Evolutionary conservation across 1,139 yeast species (phyloP).

Genomic region (Lodderomyces jiufengensis): DNA sequence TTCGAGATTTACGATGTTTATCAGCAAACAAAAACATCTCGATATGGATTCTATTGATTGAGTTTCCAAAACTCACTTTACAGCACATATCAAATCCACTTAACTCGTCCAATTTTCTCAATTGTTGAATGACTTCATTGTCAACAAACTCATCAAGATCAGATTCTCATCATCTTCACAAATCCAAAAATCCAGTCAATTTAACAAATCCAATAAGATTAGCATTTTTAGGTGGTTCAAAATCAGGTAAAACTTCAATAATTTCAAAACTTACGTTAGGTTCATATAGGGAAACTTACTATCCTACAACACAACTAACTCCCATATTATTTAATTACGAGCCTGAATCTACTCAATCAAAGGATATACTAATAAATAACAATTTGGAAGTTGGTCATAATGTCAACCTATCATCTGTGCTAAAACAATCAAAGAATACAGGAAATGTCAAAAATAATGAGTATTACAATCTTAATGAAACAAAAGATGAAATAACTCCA

Average conservation of each 20-base stretch:
- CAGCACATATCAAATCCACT: no score
- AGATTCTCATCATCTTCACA: conserved; percentile 4
- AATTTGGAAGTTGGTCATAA: no score
- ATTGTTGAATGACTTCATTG: background rate
- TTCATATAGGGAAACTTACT: conserved; percentile 53
- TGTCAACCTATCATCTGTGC: background rate
- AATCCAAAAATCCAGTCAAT: conserved; percentile 19
- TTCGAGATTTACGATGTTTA: no score
- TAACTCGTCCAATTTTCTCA: no score
- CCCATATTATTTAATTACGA: conserved; percentile 54
- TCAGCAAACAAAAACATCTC: no score
- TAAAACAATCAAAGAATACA: background rate
- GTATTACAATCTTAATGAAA: conserved; percentile 21
- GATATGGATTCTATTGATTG: no score
- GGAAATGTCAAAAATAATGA: background rate
- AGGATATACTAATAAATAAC: conserved; percentile 10
- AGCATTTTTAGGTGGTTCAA: conserved; percentile 56
- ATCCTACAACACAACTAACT: conserved; percentile 58
- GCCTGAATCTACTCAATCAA: conserved; percentile 30
- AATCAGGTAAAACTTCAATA: conserved; percentile 49
- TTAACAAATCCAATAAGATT: conserved; percentile 44
- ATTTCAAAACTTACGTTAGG: conserved; percentile 50
- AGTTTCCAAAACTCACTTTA: no score
- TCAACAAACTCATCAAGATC: background rate
- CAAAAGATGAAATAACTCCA: conserved; percentile 40